Conservation (phyloP, 306 rosid species). For the Fagus sylvatica region DNA sequence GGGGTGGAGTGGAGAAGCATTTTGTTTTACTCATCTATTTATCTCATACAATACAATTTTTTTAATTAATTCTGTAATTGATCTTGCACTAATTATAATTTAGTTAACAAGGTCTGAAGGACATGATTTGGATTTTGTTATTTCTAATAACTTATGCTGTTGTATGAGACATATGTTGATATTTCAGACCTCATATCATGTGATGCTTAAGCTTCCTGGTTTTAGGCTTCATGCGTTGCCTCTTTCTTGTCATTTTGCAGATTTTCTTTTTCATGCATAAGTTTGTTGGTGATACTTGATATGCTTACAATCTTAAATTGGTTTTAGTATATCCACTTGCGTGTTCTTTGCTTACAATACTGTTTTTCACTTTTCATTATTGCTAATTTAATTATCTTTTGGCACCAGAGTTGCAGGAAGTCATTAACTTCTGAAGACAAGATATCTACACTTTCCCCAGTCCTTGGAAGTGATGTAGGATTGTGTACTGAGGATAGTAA, state of each 20-base stretch:
- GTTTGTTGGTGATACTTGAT: neutral
- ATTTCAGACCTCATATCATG: conserved; percentile 15
- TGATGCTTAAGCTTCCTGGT: conserved; percentile 15
- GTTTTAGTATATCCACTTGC: conserved; percentile 1
- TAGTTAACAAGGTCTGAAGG: neutral
- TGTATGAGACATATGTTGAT: neutral
- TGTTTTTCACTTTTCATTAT: neutral
- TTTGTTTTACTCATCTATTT: neutral
- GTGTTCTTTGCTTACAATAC: conserved; percentile 13
- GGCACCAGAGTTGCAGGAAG: conserved; percentile 54
- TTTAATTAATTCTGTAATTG: neutral
- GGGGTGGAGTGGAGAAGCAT: neutral
- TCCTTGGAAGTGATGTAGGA: conserved; percentile 47
- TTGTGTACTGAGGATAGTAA: conserved; percentile 56
- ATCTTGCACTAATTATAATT: neutral
- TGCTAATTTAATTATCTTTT: conserved; percentile 27
- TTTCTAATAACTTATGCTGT: conserved; percentile 2
- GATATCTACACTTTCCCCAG: conserved; percentile 39
- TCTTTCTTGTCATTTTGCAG: neutral
- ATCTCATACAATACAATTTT: neutral
- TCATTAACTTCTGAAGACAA: conserved; percentile 41
- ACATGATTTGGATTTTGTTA: neutral
- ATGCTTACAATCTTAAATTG: conserved; percentile 13
- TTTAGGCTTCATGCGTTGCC: neutral
- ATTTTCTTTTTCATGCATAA: neutral